These are phyloP conservation scores for Micromonas commoda DNA, from an alignment of 139 green algal species.

Conservation along the genomic window DNA sequence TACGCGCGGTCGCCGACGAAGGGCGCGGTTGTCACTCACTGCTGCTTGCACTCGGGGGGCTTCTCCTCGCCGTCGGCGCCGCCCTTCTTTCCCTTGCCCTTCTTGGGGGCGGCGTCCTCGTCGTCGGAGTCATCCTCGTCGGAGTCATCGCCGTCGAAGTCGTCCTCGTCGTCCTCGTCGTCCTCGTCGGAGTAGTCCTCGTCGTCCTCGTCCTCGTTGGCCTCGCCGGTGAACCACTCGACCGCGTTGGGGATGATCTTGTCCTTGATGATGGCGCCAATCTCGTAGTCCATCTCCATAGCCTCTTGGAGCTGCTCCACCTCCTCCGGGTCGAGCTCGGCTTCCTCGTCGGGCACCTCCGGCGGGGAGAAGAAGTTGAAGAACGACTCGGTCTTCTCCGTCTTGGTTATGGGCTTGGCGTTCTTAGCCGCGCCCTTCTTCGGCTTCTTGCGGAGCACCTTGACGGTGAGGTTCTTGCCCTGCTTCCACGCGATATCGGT, in stretches of 20 bases:
- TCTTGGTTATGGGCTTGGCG: constrained; percentile 78
- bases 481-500: constrained; percentile 78
- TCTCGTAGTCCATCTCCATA: constrained; percentile 81
- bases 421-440: constrained; percentile 63
- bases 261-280: constrained; percentile 56
- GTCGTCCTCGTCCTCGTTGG: constrained; percentile 59
- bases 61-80: neutral
- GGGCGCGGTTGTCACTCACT: neutral
- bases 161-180: constrained; percentile 57
- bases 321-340: constrained; percentile 75
- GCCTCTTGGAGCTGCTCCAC: constrained; percentile 78
- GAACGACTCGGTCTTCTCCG: constrained; percentile 74
- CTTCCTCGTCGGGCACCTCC: constrained; percentile 66
- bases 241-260: constrained; percentile 80
- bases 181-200: constrained; percentile 41
- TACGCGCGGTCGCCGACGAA: no score
- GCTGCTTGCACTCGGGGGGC: neutral
- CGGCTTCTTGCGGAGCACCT: constrained; percentile 94
- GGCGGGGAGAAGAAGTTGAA: constrained; percentile 94
- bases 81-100: neutral
- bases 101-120: constrained; percentile 15
- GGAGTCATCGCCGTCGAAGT: constrained; percentile 51
- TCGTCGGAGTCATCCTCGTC: constrained; percentile 48
- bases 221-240: constrained; percentile 88
- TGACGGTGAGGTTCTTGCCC: constrained; percentile 87